phyloP scores from a whole-genome alignment of 2,329 filamentous ascomycete genomes.

The Colletotrichum endophyticum region DNA sequence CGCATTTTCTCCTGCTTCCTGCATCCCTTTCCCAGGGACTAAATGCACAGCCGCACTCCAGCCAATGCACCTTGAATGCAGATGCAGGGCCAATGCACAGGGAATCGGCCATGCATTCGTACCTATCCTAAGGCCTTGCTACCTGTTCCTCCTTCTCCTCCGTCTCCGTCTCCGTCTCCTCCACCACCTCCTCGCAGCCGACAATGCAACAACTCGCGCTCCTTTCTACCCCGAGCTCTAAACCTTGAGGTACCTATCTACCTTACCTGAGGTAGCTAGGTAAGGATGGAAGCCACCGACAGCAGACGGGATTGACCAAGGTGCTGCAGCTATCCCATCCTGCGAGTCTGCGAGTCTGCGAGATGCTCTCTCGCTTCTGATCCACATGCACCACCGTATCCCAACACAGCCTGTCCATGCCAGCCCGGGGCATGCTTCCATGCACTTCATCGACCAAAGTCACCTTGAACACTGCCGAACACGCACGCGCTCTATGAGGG shows the following conservation, averaged over 20 bases:
- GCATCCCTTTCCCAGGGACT: slow-evolving; percentile 7
- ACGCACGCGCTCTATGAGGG: neutral
- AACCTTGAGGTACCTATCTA: neutral
- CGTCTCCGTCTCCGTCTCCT: neutral
- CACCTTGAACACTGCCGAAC: neutral
- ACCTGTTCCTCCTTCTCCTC: neutral
- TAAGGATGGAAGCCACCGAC: neutral
- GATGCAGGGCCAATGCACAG: slow-evolving; percentile 2
- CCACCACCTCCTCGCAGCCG: neutral
- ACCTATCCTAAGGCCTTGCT: neutral
- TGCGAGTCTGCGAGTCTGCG: neutral
- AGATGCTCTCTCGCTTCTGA: neutral
- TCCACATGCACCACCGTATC: neutral
- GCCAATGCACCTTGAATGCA: neutral
- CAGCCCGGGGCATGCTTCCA: neutral
- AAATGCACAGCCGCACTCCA: slow-evolving; percentile 3
- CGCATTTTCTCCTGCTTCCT: neutral
- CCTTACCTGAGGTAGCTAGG: neutral
- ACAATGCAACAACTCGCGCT: neutral
- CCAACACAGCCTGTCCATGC: slow-evolving; percentile 8
- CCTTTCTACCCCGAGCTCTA: neutral
- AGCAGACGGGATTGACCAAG: neutral
- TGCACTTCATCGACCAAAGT: slow-evolving; percentile 3
- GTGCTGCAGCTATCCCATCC: neutral
- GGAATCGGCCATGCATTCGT: neutral